Evolutionary conservation across 495 filamentous ascomycete species (phyloP).

Genomic region (Penicillium mononematosum): DNA sequence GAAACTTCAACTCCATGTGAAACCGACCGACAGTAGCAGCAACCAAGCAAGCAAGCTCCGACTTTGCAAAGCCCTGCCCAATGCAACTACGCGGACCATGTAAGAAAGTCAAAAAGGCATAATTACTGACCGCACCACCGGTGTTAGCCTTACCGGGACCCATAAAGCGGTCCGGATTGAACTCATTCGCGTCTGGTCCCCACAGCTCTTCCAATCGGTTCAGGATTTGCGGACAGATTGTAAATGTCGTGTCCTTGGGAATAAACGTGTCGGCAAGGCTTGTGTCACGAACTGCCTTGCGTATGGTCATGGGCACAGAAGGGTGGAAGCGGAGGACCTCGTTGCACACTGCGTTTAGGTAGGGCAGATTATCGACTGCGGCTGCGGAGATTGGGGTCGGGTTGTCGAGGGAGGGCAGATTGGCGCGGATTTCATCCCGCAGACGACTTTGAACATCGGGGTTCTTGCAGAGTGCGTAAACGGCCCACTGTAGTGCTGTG

Average conservation of each 20-base stretch:
- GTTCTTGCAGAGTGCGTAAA: conserved; percentile 58
- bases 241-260: conserved; percentile 54
- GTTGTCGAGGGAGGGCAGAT: conserved; percentile 55
- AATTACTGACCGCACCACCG: conserved; percentile 59
- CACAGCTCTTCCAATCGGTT: conserved; percentile 76
- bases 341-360: conserved; percentile 61
- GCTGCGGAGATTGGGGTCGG: conserved; percentile 47
- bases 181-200: conserved; percentile 77
- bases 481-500: conserved; percentile 58
- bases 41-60: conserved; percentile 79
- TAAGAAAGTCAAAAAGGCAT: conserved; percentile 79
- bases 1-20: conserved; percentile 60
- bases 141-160: conserved; percentile 49
- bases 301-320: conserved; percentile 61
- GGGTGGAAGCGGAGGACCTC: conserved; percentile 59
- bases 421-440: conserved; percentile 58
- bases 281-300: conserved; percentile 62
- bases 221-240: conserved; percentile 54
- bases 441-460: conserved; percentile 56
- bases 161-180: conserved; percentile 79
- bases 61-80: conserved; percentile 74
- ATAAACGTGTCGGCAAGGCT: conserved; percentile 56
- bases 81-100: conserved; percentile 82
- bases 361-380: conserved; percentile 55
- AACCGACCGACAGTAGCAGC: conserved; percentile 72